A percentile compares a stretch with the other conserved stretches of the same genome.
These are phyloP conservation scores for Amphirosellinia nigrospora DNA, from an alignment of 495 filamentous ascomycete species.

Conservation along the genomic window DNA sequence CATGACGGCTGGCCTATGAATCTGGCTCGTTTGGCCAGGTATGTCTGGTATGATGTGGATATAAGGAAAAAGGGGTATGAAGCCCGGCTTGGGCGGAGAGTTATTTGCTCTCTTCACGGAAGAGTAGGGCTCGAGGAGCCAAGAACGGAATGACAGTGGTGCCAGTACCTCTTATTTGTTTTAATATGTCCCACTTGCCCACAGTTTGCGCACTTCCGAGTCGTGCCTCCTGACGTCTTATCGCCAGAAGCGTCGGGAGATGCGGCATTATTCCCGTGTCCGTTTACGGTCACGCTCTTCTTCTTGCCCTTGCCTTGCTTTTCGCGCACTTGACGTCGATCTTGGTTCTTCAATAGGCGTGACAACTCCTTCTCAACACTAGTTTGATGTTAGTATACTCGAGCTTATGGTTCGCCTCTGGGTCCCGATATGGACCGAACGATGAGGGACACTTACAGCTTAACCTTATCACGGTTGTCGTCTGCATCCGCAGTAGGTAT, in stretches of 20 bases:
- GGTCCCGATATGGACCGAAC: conserved; percentile 11
- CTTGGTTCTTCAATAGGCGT: conserved; percentile 86
- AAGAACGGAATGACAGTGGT: conserved; percentile 29
- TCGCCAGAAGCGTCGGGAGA: conserved; percentile 56
- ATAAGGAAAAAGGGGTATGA: neutral
- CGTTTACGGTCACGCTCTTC: conserved; percentile 48
- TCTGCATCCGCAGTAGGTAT: conserved; percentile 78
- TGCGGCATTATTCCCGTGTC: conserved; percentile 52
- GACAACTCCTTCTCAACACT: conserved; percentile 78
- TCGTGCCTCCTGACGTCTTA: conserved; percentile 65
- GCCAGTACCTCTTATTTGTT: conserved; percentile 91
- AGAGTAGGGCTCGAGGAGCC: conserved; percentile 20
- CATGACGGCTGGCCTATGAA: neutral
- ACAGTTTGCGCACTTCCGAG: conserved; percentile 95
- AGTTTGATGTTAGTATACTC: conserved; percentile 31
- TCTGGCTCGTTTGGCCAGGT: neutral
- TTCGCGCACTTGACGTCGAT: conserved; percentile 88
- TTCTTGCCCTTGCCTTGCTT: conserved; percentile 73
- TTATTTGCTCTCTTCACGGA: neutral
- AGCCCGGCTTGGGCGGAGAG: neutral
- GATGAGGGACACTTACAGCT: conserved; percentile 52
- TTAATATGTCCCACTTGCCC: conserved; percentile 96
- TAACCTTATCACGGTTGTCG: conserved; percentile 58
- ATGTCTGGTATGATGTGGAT: neutral
- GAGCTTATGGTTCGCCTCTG: conserved; percentile 43